Percentiles rank a stretch among this genome's conserved stretches.
Evolutionary conservation across 108 stramenopile species (phyloP).

Genomic region (Hondaea fermentalgiana): DNA sequence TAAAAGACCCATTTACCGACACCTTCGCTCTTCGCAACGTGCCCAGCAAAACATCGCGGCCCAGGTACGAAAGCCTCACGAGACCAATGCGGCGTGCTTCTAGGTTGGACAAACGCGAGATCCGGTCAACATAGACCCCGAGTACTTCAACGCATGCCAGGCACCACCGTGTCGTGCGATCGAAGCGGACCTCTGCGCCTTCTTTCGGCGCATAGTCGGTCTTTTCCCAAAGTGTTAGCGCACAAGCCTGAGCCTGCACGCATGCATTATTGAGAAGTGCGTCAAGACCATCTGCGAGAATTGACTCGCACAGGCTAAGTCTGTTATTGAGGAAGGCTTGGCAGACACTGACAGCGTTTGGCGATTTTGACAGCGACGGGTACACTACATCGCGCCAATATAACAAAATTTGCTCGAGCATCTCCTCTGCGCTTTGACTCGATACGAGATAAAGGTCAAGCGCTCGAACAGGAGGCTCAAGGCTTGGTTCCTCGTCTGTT

Average conservation of each 20-base stretch:
- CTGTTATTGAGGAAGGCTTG: not conserved
- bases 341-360: not conserved
- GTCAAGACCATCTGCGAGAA: not conserved
- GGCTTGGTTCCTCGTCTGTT: too few species aligned
- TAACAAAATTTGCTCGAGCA: not conserved
- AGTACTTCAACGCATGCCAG: not conserved
- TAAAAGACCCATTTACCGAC: not conserved
- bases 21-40: not conserved
- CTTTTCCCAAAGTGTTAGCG: not conserved
- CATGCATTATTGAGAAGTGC: not conserved
- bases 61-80: not conserved
- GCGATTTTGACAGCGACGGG: not conserved
- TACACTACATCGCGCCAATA: slow-evolving; percentile 1
- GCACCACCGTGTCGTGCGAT: not conserved
- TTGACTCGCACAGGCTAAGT: not conserved
- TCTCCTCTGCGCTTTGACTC: not conserved
- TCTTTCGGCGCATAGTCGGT: not conserved
- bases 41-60: not conserved
- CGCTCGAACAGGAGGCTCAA: not conserved
- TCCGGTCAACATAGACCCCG: not conserved
- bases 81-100: not conserved
- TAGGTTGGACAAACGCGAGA: not conserved
- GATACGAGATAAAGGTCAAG: not conserved
- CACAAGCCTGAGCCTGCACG: not conserved
- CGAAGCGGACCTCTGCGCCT: not conserved